Conservation (phyloP, 257 asterid genomes). For the Forsythia viridissima region DNA sequence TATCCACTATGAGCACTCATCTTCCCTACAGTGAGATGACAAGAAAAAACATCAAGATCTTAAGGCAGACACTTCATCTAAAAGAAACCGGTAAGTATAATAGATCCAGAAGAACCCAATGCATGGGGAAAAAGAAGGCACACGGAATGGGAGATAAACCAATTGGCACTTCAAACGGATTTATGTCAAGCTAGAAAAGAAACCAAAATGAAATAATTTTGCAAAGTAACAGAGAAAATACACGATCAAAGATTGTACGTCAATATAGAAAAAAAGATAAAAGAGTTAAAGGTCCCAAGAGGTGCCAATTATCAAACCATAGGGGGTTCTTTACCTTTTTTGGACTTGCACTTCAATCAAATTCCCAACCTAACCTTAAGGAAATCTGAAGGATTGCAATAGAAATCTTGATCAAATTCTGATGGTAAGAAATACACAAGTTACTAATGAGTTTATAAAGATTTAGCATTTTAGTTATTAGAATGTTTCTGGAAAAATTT, state of each 20-base stretch:
- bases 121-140: neutral
- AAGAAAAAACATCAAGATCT: conserved; percentile 23
- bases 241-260: neutral
- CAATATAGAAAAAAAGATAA: neutral
- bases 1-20: conserved; percentile 42
- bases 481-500: neutral
- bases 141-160: neutral
- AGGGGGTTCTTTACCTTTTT: neutral
- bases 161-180: too few relatives aligned
- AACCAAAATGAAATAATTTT: neutral
- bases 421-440: neutral
- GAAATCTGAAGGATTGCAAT: neutral
- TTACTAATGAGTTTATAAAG: neutral
- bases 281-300: neutral
- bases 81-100: neutral
- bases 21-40: conserved; percentile 40
- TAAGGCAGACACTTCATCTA: neutral
- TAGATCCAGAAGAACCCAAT: neutral
- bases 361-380: neutral
- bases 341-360: neutral
- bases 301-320: neutral
- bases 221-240: neutral
- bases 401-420: neutral
- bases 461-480: neutral
- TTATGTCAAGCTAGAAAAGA: neutral